Evolutionary conservation across 2,329 filamentous ascomycete species (phyloP), one percentile per base, ranked within the genome.

Genomic region (Arthrinium puccinioides): DNA sequence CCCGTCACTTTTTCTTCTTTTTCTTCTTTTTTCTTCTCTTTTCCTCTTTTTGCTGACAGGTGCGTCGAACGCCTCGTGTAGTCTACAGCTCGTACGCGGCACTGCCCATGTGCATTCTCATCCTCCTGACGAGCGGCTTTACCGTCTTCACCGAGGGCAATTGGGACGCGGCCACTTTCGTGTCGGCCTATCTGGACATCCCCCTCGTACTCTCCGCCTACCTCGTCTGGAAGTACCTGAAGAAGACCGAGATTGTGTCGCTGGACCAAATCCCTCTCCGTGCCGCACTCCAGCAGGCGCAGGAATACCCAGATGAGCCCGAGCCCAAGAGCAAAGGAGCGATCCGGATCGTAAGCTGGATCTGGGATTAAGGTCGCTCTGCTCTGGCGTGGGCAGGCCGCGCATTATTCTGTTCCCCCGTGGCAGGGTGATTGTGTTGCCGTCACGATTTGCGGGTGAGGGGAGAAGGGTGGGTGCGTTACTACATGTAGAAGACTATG

Each of bases 41-140:
- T 20, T 19, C 11, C 5, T 36, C 9, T 15, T 13, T 32, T 9
- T 40, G 21, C 33, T 45, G n/a, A 35, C 30, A 2, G 6, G 11
- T 11, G 20, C 21, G 15, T 21, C 9, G 9, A n/a, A 11, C 13
- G 8, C 7, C 16, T 13, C 19, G 9, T 16, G 23, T 38, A 79
- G 74, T 68, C 10, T 79, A 78, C 45, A 73, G 69, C 10, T 84
- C 84, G 0, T 80, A 70, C 46, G 58, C 63, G 8, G 74, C 76
- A 0, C 63, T 89, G 5, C 52, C 66, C 42, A 74, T 80, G 64
- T 76, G 70, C 50, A 62, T 79, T 20, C 56, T 83, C 27, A 80
- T 87, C 42, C 61, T 88, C 4, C 64, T 87, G 27, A 87, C 84
- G 4, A 75, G 77, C 25, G 83, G 83, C 1, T 87, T 87, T 46